Conservation (phyloP, 345 rosid species). For the Pugionium cornutum region DNA sequence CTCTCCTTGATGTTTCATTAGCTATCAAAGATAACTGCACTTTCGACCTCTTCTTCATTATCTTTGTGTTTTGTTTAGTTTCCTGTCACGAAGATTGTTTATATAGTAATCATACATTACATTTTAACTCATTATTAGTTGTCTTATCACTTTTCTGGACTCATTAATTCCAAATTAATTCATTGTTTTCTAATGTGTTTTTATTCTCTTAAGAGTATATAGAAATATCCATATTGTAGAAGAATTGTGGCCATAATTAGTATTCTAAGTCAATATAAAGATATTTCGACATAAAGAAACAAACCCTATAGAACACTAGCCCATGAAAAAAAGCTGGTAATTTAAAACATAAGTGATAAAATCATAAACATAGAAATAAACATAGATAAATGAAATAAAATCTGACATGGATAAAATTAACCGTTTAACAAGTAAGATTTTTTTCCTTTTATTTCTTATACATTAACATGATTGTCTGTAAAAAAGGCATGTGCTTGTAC, state of each 20-base stretch:
- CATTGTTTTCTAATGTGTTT: no score
- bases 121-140: neutral
- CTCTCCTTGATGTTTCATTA: neutral
- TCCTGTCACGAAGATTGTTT: neutral
- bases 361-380: no score
- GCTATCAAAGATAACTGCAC: slow-evolving; percentile 5
- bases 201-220: no score
- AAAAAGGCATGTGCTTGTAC: neutral
- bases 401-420: no score
- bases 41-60: neutral
- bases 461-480: neutral
- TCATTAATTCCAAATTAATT: neutral
- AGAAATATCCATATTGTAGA: no score
- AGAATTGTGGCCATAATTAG: no score
- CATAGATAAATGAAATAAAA: no score
- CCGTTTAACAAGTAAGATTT: neutral
- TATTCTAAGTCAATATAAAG: no score
- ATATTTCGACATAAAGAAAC: no score
- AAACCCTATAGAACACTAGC: no score
- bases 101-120: neutral
- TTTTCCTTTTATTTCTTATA: neutral
- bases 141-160: neutral
- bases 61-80: neutral
- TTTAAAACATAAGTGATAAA: no score
- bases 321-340: no score